Percentiles rank a stretch among this genome's conserved stretches.
These are phyloP conservation scores for Boletellus ananas DNA, from an alignment of 768 basidiomycete species.

Conservation along the genomic window DNA sequence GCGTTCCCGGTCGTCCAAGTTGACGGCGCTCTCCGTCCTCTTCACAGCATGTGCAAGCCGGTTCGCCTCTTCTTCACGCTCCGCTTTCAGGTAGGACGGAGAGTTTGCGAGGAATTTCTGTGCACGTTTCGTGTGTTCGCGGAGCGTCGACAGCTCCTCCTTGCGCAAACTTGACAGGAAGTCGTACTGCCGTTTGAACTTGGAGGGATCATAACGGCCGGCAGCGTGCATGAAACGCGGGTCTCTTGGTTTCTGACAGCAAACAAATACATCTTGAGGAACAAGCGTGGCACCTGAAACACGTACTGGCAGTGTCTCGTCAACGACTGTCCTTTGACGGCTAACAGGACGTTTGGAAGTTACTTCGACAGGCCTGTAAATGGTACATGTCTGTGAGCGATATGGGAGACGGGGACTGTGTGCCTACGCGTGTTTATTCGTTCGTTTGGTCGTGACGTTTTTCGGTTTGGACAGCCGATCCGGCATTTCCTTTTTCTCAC, in stretches of 20 bases:
- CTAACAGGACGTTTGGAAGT: slow-evolving; percentile 84
- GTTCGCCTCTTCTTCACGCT: slow-evolving; percentile 64
- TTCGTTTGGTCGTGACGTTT: slow-evolving; percentile 53
- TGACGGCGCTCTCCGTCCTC: slow-evolving; percentile 71
- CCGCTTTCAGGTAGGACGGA: slow-evolving; percentile 54
- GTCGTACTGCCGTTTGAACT: slow-evolving; percentile 66
- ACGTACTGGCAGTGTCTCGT: slow-evolving; percentile 61
- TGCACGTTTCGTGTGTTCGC: slow-evolving; percentile 64
- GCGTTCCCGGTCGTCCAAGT: slow-evolving; percentile 63
- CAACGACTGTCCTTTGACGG: slow-evolving; percentile 64
- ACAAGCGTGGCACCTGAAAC: slow-evolving; percentile 1
- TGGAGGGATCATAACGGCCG: slow-evolving; percentile 61
- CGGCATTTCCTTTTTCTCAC: slow-evolving; percentile 35
- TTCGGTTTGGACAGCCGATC: slow-evolving; percentile 42
- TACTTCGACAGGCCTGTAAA: slow-evolving; percentile 67
- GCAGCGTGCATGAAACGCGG: slow-evolving; percentile 78
- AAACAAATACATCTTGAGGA: not conserved
- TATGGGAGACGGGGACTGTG: not conserved
- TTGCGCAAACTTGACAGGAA: slow-evolving; percentile 69
- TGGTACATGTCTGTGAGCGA: not conserved
- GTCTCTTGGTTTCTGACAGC: slow-evolving; percentile 68
- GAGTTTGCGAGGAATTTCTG: slow-evolving; percentile 58
- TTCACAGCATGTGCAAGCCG: slow-evolving; percentile 72
- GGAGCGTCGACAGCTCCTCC: slow-evolving; percentile 61
- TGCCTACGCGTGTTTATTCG: slow-evolving; percentile 85